Percentiles rank a stretch among this genome's conserved stretches.
Evolutionary conservation across 352 stramenopile genomes (phyloP).

Genomic region (Pythium periplocum): DNA sequence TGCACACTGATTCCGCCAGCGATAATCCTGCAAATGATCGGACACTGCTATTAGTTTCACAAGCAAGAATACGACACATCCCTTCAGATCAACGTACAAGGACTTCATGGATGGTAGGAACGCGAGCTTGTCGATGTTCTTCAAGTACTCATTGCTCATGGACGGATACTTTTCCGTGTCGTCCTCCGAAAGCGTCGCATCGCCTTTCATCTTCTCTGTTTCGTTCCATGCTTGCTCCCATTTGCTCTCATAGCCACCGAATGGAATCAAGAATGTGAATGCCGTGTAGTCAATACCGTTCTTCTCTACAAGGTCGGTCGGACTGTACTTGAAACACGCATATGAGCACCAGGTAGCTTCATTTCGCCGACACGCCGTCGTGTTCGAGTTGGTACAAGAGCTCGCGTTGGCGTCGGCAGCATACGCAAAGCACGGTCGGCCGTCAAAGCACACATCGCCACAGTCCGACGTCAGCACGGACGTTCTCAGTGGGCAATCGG

Average conservation of each 20-base stretch:
- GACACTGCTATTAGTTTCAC: no score
- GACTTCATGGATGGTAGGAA: slow-evolving; percentile 15
- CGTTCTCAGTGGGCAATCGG: slow-evolving; percentile 21
- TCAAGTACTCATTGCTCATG: slow-evolving; percentile 5
- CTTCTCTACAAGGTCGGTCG: slow-evolving; percentile 34
- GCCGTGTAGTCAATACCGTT: slow-evolving; percentile 37
- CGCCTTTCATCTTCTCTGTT: slow-evolving; percentile 9
- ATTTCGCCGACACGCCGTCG: slow-evolving; percentile 7
- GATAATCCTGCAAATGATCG: slow-evolving; percentile 23
- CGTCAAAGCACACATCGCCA: slow-evolving; percentile 36
- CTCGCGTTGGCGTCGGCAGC: slow-evolving; percentile 4
- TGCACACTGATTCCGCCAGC: slow-evolving; percentile 36
- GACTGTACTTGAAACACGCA: slow-evolving; percentile 42
- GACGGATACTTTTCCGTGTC: slow-evolving; percentile 14
- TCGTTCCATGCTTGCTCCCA: slow-evolving; percentile 37
- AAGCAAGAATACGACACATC: no score
- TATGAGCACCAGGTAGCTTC: slow-evolving; percentile 25
- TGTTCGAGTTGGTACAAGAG: not conserved
- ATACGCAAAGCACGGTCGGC: slow-evolving; percentile 50
- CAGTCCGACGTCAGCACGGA: slow-evolving; percentile 14
- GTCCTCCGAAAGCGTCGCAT: slow-evolving; percentile 6
- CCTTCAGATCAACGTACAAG: slow-evolving; percentile 8
- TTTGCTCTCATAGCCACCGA: slow-evolving; percentile 35
- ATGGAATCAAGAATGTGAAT: slow-evolving; percentile 57
- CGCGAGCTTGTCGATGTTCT: slow-evolving; percentile 13